Conservation (phyloP, 768 basidiomycete genomes). For the Trametes villosa region DNA sequence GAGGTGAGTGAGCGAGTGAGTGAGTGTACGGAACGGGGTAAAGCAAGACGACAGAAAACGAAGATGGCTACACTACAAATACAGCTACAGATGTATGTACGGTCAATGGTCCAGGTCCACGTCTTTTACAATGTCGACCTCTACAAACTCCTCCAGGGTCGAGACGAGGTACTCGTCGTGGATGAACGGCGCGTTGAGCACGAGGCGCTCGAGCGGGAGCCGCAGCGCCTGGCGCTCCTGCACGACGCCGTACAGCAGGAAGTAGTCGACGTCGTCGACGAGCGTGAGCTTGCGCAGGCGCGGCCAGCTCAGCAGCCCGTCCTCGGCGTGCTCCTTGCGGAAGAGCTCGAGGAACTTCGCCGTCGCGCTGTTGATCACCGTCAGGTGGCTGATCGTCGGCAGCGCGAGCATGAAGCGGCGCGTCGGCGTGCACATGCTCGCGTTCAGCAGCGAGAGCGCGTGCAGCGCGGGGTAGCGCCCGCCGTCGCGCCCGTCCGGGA, state of each 20-base stretch:
- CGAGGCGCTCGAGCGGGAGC: slow-evolving; percentile 24
- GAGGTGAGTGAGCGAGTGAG: no score
- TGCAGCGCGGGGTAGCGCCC: slow-evolving; percentile 26
- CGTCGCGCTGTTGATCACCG: slow-evolving; percentile 29
- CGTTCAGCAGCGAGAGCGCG: slow-evolving; percentile 29
- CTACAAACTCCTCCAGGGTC: slow-evolving; percentile 24
- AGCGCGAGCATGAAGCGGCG: slow-evolving; percentile 27
- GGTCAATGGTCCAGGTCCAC: slow-evolving; percentile 25
- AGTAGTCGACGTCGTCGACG: slow-evolving; percentile 29
- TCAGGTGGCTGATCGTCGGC: slow-evolving; percentile 27
- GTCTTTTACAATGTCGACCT: slow-evolving; percentile 27
- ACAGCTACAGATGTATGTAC: not conserved
- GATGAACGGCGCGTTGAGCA: slow-evolving; percentile 29
- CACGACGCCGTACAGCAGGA: slow-evolving; percentile 24
- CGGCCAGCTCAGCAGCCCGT: slow-evolving; percentile 23
- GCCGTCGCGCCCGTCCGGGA: slow-evolving; percentile 14
- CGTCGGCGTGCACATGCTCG: slow-evolving; percentile 25
- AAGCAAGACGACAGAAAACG: not conserved
- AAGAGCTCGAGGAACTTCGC: slow-evolving; percentile 30
- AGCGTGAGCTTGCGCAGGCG: slow-evolving; percentile 28
- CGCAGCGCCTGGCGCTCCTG: slow-evolving; percentile 22
- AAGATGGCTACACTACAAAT: slow-evolving; percentile 8
- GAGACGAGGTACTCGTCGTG: slow-evolving; percentile 17
- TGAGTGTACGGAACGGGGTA: not conserved
- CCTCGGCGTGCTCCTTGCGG: slow-evolving; percentile 22